Evolutionary conservation across 2,329 filamentous ascomycete species (phyloP).

Genomic region (Ophiostoma fasciatum): DNA sequence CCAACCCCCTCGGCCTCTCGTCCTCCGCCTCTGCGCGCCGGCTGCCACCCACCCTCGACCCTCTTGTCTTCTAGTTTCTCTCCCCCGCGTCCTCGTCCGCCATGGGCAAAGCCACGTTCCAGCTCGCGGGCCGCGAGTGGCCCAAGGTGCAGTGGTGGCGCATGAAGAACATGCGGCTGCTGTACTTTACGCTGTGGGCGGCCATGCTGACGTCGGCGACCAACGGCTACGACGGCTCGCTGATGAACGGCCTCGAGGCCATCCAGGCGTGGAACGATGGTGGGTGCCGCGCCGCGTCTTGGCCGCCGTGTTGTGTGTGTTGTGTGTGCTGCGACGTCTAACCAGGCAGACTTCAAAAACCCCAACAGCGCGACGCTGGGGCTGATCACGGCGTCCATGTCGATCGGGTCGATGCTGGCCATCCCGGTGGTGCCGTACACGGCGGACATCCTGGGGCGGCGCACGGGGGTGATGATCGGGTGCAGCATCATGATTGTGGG

Average conservation of each 20-base stretch:
- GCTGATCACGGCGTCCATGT: slow-evolving; percentile 28
- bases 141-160: slow-evolving; percentile 18
- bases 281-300: too few species aligned
- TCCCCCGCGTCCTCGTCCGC: not conserved
- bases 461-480: slow-evolving; percentile 28
- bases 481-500: slow-evolving; percentile 22
- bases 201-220: slow-evolving; percentile 22
- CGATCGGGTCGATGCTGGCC: slow-evolving; percentile 28
- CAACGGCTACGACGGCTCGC: slow-evolving; percentile 23
- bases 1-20: not conserved
- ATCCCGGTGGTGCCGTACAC: slow-evolving; percentile 30
- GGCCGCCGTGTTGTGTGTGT: too few species aligned
- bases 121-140: slow-evolving; percentile 15
- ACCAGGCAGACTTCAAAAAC: slow-evolving; percentile 16
- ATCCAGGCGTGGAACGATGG: slow-evolving; percentile 24
- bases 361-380: slow-evolving; percentile 22
- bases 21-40: too few species aligned
- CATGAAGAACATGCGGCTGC: slow-evolving; percentile 17
- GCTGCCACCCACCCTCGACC: too few species aligned
- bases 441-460: slow-evolving; percentile 29
- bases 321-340: not conserved
- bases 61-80: not conserved
- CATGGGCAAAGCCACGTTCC: slow-evolving; percentile 14
- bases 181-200: slow-evolving; percentile 20
- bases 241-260: slow-evolving; percentile 25